Evolutionary conservation across 345 rosid genomes (phyloP), one percentile per base, ranked within the genome.

Genomic region (Conringia planisiliqua): DNA sequence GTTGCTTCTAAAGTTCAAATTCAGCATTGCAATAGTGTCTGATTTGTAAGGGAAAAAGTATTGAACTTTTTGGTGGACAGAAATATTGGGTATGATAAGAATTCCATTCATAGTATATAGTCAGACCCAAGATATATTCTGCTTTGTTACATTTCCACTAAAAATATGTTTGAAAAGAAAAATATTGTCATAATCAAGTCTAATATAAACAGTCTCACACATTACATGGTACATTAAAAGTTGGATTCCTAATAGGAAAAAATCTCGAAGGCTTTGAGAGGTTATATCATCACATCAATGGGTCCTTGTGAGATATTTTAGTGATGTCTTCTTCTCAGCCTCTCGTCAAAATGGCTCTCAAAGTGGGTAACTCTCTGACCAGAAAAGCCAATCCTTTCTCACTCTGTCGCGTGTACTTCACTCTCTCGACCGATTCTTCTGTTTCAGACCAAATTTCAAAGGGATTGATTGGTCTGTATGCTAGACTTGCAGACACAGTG

Each of bases 261-360:
- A 17, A 47, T 42, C 65, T 52, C 42, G 30, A 26, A 30, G 46
- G 26, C 57, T 36, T 61, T 43, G 58, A 70, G 17, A 54, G 42
- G 60, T 63, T 65, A 44, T 65, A 47, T 71, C 57, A 78, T 46
- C 62, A 61, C 47, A 71, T 70, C 54, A 58, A 65, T 65, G 72
- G 76, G 80, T 65, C 81, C 72, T 71, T 20, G 0, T 0, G 55
- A 77, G 76, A 77, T 50, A 77, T 77, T 71, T 65, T 56, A 22
- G 33, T 18, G 24, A 64, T 48, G 42, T 57, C 39, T 55, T 63
- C 76, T 71, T 48, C 66, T 71, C 63, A 65, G 72, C 81, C 77
- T 77, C 68, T 77, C 44, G 22, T 70, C 48, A 55, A 58, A 62
- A 54, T 75, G 17, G 47, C 70, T 43, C 48, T 75, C 73, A 43